Percentiles rank a stretch among this genome's conserved stretches.
These are phyloP conservation scores for Arthrobotrys sphaeroides DNA, from an alignment of 2,329 filamentous ascomycete genomes.

Conservation along the genomic window DNA sequence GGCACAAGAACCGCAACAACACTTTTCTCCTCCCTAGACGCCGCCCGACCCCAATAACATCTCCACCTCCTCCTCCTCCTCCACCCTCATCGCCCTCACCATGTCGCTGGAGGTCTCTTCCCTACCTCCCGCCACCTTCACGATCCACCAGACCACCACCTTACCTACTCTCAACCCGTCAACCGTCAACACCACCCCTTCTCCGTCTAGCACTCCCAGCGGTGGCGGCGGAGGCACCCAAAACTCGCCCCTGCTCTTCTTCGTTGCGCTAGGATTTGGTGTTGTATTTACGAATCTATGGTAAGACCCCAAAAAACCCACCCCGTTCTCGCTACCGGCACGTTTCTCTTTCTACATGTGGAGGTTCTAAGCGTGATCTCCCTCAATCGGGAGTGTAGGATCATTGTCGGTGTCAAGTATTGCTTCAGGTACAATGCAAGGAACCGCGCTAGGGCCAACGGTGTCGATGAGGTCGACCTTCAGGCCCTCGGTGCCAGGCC, in stretches of 20 bases:
- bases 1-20: not conserved
- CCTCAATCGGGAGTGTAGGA: conserved; percentile 70
- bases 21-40: conserved; percentile 9
- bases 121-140: conserved; percentile 54
- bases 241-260: conserved; percentile 83
- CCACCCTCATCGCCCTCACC: not conserved
- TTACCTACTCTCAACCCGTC: not conserved
- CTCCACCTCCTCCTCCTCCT: not conserved
- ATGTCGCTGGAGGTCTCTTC: conserved; percentile 7
- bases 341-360: conserved; percentile 2
- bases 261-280: conserved; percentile 93
- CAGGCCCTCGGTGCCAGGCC: conserved; percentile 79
- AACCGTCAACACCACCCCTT: not conserved
- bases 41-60: not conserved
- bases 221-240: conserved; percentile 64
- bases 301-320: conserved; percentile 67
- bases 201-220: conserved; percentile 55
- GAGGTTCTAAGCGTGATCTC: conserved; percentile 52
- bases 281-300: conserved; percentile 99
- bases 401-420: conserved; percentile 99
- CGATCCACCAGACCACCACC: conserved; percentile 55
- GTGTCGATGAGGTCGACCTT: conserved; percentile 88
- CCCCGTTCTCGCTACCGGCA: not conserved
- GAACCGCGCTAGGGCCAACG: conserved; percentile 77
- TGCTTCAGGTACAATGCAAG: conserved; percentile 98